Evolutionary conservation across 2,329 filamentous ascomycete genomes (phyloP).

Genomic region (Cryoendolithus antarcticus): DNA sequence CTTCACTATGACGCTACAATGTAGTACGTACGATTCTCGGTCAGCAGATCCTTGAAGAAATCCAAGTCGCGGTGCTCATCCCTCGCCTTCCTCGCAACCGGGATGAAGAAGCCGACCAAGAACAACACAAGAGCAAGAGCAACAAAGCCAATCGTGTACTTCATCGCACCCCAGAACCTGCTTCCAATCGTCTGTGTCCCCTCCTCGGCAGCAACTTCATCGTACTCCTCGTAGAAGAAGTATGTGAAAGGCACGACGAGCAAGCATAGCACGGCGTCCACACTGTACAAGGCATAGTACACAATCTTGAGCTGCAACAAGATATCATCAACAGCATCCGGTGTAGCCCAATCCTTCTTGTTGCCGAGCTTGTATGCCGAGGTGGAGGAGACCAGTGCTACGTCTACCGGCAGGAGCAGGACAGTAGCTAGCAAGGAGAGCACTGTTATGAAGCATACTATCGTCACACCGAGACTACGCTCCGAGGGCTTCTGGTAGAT

Average conservation of each 20-base stretch:
- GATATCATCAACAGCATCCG: slow-evolving; percentile 64
- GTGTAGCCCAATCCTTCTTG: slow-evolving; percentile 92
- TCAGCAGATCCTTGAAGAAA: slow-evolving; percentile 76
- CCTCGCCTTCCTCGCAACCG: slow-evolving; percentile 54
- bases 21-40: slow-evolving; percentile 56
- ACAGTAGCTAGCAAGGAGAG: slow-evolving; percentile 83
- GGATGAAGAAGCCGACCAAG: slow-evolving; percentile 86
- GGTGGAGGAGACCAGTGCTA: slow-evolving; percentile 86
- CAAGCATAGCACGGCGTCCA: slow-evolving; percentile 82
- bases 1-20: not conserved
- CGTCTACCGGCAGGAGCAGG: slow-evolving; percentile 84
- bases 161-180: slow-evolving; percentile 68
- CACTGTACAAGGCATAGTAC: slow-evolving; percentile 84
- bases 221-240: slow-evolving; percentile 97
- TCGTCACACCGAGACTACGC: slow-evolving; percentile 67
- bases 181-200: slow-evolving; percentile 59
- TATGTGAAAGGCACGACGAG: slow-evolving; percentile 90
- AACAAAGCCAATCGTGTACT: slow-evolving; percentile 82
- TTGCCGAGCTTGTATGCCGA: slow-evolving; percentile 59
- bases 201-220: slow-evolving; percentile 74
- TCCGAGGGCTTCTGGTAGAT: slow-evolving; percentile 84
- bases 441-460: slow-evolving; percentile 75
- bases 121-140: slow-evolving; percentile 71
- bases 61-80: slow-evolving; percentile 68
- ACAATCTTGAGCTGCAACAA: slow-evolving; percentile 70